Percentiles rank a stretch among this genome's conserved stretches.
Conservation (phyloP, 768 basidiomycete genomes). For the Lactarius vividus region DNA sequence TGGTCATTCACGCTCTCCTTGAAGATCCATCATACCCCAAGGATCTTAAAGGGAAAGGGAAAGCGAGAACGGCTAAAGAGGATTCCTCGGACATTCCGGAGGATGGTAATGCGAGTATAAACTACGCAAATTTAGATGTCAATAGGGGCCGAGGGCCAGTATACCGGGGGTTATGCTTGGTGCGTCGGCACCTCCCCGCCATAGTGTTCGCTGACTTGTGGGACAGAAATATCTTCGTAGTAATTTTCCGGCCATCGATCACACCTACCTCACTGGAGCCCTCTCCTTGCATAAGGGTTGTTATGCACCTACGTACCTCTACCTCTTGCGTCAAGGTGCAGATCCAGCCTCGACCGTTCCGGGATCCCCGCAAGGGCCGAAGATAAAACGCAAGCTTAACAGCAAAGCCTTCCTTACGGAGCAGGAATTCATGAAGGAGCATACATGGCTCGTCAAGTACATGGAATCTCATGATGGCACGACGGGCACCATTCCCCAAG, state of each 20-base stretch:
- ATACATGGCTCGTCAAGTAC: constrained; percentile 42
- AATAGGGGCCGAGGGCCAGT: constrained; percentile 39
- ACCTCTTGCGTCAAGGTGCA: constrained; percentile 46
- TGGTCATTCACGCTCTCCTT: constrained; percentile 57
- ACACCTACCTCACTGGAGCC: constrained; percentile 48
- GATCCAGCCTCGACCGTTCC: constrained; percentile 31
- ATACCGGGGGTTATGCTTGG: constrained; percentile 55
- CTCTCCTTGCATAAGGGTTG: constrained; percentile 42
- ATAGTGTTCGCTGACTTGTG: constrained; percentile 13
- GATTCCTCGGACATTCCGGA: constrained; percentile 26
- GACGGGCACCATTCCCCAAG: constrained; percentile 32
- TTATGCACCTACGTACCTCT: constrained; percentile 66
- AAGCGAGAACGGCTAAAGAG: constrained; percentile 35
- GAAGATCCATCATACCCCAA: constrained; percentile 63
- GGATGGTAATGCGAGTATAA: constrained; percentile 41
- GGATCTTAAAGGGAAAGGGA: constrained; percentile 44
- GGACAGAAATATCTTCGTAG: constrained; percentile 49
- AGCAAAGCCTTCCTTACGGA: constrained; percentile 28
- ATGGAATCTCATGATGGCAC: constrained; percentile 21
- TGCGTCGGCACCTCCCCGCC: constrained; percentile 33
- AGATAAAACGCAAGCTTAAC: constrained; percentile 34
- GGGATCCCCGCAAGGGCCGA: constrained; percentile 35
- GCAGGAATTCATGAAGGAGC: constrained; percentile 33
- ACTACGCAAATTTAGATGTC: constrained; percentile 53
- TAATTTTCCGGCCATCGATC: constrained; percentile 59